Evolutionary conservation across 2,329 filamentous ascomycete genomes (phyloP).

Genomic region (Eutypa lata): DNA sequence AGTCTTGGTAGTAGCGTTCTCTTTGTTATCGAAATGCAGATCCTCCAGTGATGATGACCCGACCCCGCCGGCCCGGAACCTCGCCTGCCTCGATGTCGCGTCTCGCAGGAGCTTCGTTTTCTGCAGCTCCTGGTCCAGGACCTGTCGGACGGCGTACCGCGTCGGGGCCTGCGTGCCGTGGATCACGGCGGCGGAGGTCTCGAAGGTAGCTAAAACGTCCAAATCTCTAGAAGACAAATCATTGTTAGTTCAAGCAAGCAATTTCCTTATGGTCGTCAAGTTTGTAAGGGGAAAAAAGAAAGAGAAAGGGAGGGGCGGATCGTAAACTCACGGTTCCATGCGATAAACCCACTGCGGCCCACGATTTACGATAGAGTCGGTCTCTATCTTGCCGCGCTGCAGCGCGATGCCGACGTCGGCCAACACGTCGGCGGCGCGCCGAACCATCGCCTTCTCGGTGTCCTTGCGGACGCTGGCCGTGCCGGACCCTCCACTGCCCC

Average conservation of each 20-base stretch:
- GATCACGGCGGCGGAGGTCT: constrained; percentile 57
- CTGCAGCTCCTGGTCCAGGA: constrained; percentile 84
- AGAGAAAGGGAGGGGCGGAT: background rate
- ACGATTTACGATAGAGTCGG: constrained; percentile 55
- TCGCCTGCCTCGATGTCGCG: constrained; percentile 61
- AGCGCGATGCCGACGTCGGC: constrained; percentile 78
- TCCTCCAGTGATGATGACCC: background rate
- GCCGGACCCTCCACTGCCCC: constrained; percentile 62
- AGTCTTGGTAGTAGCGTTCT: constrained; percentile 29
- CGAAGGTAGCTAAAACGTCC: constrained; percentile 74
- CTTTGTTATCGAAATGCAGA: constrained; percentile 34
- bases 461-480: constrained; percentile 87
- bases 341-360: constrained; percentile 80
- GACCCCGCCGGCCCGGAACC: constrained; percentile 51
- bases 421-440: constrained; percentile 76
- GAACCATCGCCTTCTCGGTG: constrained; percentile 76
- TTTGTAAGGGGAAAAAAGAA: no score
- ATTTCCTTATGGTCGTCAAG: no score
- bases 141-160: constrained; percentile 89
- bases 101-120: constrained; percentile 68
- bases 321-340: constrained; percentile 78
- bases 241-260: constrained; percentile 7
- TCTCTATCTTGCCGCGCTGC: constrained; percentile 76
- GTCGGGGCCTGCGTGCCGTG: constrained; percentile 65
- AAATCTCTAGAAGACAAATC: constrained; percentile 48